Base-by-base conservation (phyloP, 768 basidiomycete species). In the Xerocomellus chrysenteron region DNA sequence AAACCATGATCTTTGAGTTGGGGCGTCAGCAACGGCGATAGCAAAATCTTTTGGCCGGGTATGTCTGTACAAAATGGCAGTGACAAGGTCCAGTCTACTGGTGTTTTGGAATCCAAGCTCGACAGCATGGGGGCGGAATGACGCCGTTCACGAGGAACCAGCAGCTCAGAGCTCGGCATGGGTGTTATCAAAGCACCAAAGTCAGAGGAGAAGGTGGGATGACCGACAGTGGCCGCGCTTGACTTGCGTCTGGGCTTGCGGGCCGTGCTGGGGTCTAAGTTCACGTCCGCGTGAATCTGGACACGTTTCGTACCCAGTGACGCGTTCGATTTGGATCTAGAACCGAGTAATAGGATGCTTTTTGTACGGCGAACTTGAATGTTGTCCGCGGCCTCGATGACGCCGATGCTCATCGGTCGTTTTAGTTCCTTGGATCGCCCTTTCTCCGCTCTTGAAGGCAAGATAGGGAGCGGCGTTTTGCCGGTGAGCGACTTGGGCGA, bases 311-410 rank as follows among this genome's bases (percentile, higher is more conserved):
- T 55, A 4, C 55, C 61, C 11, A 69, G 55, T 3, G 65, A 69
- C 24, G 17, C 36, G 28, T 42, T 58, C 26, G 65, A 60, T 54
- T 71, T 69, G 4, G 68, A 66, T 52, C 57, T 53, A 35, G 71
- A 61, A 13, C 67, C 64, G 1, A 71, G 64, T n/a, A 73, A n/a
- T 0, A 73, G 19, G 1, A 73, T 71, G 49, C 70, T 71, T 39
- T 71, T 71, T 30, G 71, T 71, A 17, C 67, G 61, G 28, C 65
- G 65, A n/a, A 65, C 64, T 11, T 64, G 60, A 1, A 45, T 48
- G 13, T 62, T 57, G 28, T 67, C 69, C 19, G 69, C 65, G 42
- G 69, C 71, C 40, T 71, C 71, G 11, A 73, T 62, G n/a, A 71
- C 62, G 3, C 71, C 61, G 42, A 71, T 59, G 49, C 71, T 73